These are phyloP conservation scores for Solanum piurae DNA, from an alignment of 257 asterid genomes.

Conservation along the genomic window DNA sequence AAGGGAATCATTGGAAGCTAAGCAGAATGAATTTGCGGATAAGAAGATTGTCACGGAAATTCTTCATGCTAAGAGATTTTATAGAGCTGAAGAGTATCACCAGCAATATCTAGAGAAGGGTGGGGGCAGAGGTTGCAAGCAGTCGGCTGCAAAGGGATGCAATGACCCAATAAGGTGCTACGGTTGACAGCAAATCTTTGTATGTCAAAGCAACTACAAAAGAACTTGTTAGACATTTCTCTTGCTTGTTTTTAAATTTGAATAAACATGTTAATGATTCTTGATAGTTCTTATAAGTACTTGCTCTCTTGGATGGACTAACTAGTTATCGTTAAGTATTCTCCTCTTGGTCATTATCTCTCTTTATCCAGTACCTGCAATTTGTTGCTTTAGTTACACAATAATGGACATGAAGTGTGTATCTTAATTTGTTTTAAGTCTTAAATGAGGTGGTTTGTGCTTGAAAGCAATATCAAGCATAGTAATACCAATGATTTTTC, in stretches of 20 bases:
- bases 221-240: not conserved
- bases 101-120: constrained; percentile 95
- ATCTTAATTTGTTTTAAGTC: not conserved
- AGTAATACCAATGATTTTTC: not conserved
- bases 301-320: not conserved
- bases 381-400: not conserved
- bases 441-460: not conserved
- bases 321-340: not conserved
- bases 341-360: not conserved
- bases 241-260: not conserved
- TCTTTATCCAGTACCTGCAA: not conserved
- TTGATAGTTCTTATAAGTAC: not conserved
- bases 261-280: not conserved
- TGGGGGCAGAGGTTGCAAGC: constrained; percentile 69
- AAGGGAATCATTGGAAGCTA: constrained; percentile 55
- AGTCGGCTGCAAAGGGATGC: constrained; percentile 74
- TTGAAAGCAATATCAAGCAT: not conserved
- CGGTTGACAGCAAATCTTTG: constrained; percentile 24
- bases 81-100: constrained; percentile 92
- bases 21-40: constrained; percentile 44
- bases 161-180: constrained; percentile 92
- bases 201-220: not conserved
- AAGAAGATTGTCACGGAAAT: constrained; percentile 71
- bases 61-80: constrained; percentile 86
- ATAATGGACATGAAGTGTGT: not conserved